Conservation (phyloP, 768 basidiomycete species). For the Steccherinum ochraceum region DNA sequence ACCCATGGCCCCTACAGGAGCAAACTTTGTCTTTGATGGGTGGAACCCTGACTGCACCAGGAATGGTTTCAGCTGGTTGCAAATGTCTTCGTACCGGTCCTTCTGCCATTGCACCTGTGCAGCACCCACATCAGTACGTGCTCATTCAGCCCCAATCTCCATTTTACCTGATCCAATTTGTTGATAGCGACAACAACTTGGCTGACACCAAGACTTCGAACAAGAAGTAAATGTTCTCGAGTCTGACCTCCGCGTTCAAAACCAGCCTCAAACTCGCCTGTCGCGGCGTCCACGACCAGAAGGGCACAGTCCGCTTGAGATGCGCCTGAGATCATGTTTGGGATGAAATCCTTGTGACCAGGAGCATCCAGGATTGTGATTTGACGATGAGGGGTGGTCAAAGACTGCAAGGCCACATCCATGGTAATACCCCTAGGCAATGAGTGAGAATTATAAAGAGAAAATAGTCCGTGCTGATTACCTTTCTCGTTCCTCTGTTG, state of each 20-base stretch:
- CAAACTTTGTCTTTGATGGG: slow-evolving; percentile 69
- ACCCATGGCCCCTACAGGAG: slow-evolving; percentile 85
- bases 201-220: slow-evolving; percentile 85
- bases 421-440: slow-evolving; percentile 89
- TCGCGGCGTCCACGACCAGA: slow-evolving; percentile 85
- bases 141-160: no score
- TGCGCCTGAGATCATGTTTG: slow-evolving; percentile 99
- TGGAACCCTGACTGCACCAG: slow-evolving; percentile 84
- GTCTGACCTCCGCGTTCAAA: slow-evolving; percentile 95
- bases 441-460: neutral
- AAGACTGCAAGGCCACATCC: slow-evolving; percentile 85
- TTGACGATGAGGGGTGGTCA: slow-evolving; percentile 65
- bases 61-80: slow-evolving; percentile 67
- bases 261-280: slow-evolving; percentile 93
- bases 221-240: slow-evolving; percentile 87
- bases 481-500: slow-evolving; percentile 90
- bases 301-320: slow-evolving; percentile 94
- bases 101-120: slow-evolving; percentile 81
- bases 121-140: neutral
- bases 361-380: slow-evolving; percentile 97
- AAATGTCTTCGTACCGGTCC: slow-evolving; percentile 82
- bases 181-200: slow-evolving; percentile 92
- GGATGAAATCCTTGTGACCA: slow-evolving; percentile 95
- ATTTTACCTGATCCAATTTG: slow-evolving; percentile 80
- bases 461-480: slow-evolving; percentile 21